A percentile compares a stretch with the other conserved stretches of the same genome.
Conservation (phyloP, 1,284 basidiomycete genomes). For the Cryptococcus sp. region DNA sequence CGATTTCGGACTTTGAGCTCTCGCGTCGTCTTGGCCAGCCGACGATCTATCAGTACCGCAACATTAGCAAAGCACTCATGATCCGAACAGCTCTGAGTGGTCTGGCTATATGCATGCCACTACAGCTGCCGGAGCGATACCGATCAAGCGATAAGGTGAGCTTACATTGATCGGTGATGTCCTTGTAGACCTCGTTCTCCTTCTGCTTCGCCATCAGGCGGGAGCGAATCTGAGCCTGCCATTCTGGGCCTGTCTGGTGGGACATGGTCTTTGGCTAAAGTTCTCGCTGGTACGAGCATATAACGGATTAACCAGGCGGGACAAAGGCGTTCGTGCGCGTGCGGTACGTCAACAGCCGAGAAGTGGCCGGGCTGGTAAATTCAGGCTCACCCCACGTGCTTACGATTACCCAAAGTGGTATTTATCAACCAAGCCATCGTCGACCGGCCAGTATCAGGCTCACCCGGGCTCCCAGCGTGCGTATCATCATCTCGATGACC, state of each 20-base stretch:
- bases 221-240: slow-evolving; percentile 54
- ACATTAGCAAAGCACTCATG: neutral
- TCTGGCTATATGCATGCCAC: neutral
- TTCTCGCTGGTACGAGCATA: no score
- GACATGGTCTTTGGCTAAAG: slow-evolving; percentile 1
- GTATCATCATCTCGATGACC: neutral
- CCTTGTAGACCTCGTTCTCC: slow-evolving; percentile 69
- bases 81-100: neutral
- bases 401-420: no score
- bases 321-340: no score
- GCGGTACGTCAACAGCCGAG: no score
- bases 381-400: no score
- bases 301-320: no score
- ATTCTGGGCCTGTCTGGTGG: slow-evolving; percentile 29
- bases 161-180: slow-evolving; percentile 82
- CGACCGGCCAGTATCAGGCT: neutral
- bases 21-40: slow-evolving; percentile 82
- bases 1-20: slow-evolving; percentile 84
- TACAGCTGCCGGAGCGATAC: neutral
- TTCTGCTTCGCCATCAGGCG: slow-evolving; percentile 63
- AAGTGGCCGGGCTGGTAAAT: no score
- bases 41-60: slow-evolving; percentile 60
- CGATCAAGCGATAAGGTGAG: neutral
- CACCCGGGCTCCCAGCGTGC: neutral
- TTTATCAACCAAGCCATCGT: neutral